Evolutionary conservation across 1,284 basidiomycete species (phyloP), one percentile per base, ranked within the genome.

Genomic region (Takashimella koratensis): DNA sequence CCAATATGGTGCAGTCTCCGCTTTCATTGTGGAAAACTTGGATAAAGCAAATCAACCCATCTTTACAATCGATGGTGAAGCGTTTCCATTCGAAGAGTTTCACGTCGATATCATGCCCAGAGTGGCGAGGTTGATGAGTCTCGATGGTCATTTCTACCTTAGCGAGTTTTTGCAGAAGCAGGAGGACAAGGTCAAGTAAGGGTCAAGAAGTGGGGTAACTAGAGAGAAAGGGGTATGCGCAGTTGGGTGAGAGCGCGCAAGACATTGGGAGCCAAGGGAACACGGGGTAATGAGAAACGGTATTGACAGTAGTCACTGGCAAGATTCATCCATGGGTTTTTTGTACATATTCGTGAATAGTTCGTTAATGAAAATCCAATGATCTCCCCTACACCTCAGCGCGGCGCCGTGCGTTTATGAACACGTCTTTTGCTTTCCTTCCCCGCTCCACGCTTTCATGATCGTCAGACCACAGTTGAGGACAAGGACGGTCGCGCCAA

Each of bases 91-190:
- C 64, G 81, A 86, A 63, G 82, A 86, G 52, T 93, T 87, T 71
- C 84, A 91, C 63, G 86, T 96, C 4, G 89, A 96, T 71, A 84
- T 90, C 4, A 83, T 90, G 62, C 80, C 81, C 22, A 81, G 83
- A 4, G 74, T 89, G 16, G 90, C 83, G 16, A 86, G 83, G 0
- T 72, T 90, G 13, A 74, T 92, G 19, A 88, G 86, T 65, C 82
- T 85, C 42, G 77, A 84, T 55, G 88, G 88, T 1, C 78, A 79
- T 57, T 90, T 68, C 48, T 68, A 56, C 54, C 63, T 67, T 24
- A 63, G 59, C 43, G 62, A 69, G 23, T 74, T 74, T 41, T 48
- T 74, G 48, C 27, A 25, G 48, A 20, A 11, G 20, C 42, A 20
- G 20, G 22, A 43, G 42, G 22, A 19, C 6, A 43, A 43, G 42